Percentiles rank a stretch among this genome's conserved stretches.
These are phyloP conservation scores for Dianthus caryophyllus DNA, from an alignment of 148 eudicot species.

Conservation along the genomic window DNA sequence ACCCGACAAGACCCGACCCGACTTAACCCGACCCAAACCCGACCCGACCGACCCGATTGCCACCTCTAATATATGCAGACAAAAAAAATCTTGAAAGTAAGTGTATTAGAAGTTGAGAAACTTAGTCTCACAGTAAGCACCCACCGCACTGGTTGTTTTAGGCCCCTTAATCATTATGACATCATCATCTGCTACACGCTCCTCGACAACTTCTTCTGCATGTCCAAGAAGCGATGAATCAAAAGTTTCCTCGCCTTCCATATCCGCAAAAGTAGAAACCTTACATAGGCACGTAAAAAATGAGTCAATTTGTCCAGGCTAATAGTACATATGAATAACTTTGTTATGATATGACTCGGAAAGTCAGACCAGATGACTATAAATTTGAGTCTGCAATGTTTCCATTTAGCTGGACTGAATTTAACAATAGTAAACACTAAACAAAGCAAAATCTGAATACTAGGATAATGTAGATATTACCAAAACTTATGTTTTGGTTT, in stretches of 20 bases:
- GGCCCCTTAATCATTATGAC: conserved; percentile 94
- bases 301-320: conserved; percentile 1
- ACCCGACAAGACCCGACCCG: too few relatives aligned
- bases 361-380: background rate
- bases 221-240: conserved; percentile 79
- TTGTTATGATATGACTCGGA: background rate
- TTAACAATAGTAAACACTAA: too few relatives aligned
- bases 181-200: conserved; percentile 95
- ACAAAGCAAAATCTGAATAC: too few relatives aligned
- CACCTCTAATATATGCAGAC: too few relatives aligned
- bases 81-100: too few relatives aligned
- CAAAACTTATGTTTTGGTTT: too few relatives aligned
- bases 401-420: background rate
- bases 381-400: background rate
- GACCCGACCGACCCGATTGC: too few relatives aligned
- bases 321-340: background rate
- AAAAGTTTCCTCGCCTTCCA: conserved; percentile 99
- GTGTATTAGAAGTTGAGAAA: background rate
- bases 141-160: conserved; percentile 78
- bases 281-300: conserved; percentile 23
- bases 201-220: conserved; percentile 99
- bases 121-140: conserved; percentile 12
- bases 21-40: too few relatives aligned
- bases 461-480: background rate
- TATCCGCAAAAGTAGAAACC: conserved; percentile 96